A percentile compares a stretch with the other conserved stretches of the same genome.
These are phyloP conservation scores for Epichloe hybrida DNA, from an alignment of 2,329 filamentous ascomycete species.

Conservation along the genomic window DNA sequence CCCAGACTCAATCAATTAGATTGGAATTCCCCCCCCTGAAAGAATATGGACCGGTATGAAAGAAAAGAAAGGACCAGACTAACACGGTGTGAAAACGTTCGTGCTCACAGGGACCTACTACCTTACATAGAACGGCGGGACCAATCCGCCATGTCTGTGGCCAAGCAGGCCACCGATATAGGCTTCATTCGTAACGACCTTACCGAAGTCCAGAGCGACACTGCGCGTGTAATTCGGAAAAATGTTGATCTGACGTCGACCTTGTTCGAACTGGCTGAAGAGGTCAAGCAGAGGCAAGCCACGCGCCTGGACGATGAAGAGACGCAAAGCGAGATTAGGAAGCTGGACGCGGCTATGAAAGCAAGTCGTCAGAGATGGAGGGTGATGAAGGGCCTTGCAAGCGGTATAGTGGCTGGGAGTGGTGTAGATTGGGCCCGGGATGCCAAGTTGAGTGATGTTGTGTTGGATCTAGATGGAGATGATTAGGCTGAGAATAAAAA, in stretches of 20 bases:
- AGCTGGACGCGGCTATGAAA: constrained; percentile 45
- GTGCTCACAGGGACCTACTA: constrained; percentile 43
- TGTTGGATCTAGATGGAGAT: constrained; percentile 48
- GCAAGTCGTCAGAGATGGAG: constrained; percentile 54
- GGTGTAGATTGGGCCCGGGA: constrained; percentile 71
- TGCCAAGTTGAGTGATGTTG: constrained; percentile 51
- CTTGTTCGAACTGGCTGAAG: constrained; percentile 48
- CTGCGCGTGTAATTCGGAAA: constrained; percentile 38
- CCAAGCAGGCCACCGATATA: constrained; percentile 42
- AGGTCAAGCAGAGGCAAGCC: constrained; percentile 37
- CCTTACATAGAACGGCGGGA: constrained; percentile 56
- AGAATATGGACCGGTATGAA: not conserved
- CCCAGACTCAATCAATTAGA: not conserved
- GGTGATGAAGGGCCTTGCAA: constrained; percentile 65
- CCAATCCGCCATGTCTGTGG: constrained; percentile 47
- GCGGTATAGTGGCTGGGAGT: constrained; percentile 66
- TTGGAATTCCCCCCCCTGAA: no score
- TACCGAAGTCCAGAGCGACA: constrained; percentile 43
- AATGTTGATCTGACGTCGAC: constrained; percentile 51
- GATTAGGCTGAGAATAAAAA: not conserved
- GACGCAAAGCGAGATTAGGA: constrained; percentile 40
- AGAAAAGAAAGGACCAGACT: not conserved
- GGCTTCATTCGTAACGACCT: constrained; percentile 38
- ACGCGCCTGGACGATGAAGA: constrained; percentile 40
- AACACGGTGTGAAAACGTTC: not conserved